Evolutionary conservation across 352 stramenopile genomes (phyloP).

Genomic region (Globisporangium lucens): DNA sequence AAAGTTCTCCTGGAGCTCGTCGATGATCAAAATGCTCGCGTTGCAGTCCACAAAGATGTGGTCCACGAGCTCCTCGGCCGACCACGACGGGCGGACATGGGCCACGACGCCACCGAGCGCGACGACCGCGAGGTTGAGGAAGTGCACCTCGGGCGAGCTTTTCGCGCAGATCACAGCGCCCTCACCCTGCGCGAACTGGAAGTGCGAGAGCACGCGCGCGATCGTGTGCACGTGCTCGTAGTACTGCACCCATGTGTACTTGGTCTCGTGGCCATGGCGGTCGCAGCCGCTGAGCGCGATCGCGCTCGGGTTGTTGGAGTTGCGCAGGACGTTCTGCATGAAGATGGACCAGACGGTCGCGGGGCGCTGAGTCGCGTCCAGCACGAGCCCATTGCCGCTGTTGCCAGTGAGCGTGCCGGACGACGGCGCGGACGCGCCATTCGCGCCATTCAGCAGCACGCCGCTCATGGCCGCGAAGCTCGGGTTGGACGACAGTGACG

Average conservation of each 20-base stretch:
- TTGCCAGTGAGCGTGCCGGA: neutral
- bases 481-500: constrained; percentile 3
- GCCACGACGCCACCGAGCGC: constrained; percentile 51
- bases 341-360: constrained; percentile 18
- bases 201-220: constrained; percentile 43
- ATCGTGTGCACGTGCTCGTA: constrained; percentile 27
- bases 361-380: constrained; percentile 10
- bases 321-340: constrained; percentile 18
- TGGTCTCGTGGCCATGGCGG: constrained; percentile 5
- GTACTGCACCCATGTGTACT: constrained; percentile 37
- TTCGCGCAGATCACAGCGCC: constrained; percentile 52
- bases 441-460: neutral
- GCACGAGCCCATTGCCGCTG: neutral
- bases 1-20: constrained; percentile 50
- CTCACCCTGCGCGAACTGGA: constrained; percentile 56
- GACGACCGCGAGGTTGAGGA: constrained; percentile 59
- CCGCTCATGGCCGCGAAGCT: constrained; percentile 8
- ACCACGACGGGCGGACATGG: constrained; percentile 61
- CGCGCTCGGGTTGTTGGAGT: constrained; percentile 11
- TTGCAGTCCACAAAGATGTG: constrained; percentile 51
- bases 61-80: constrained; percentile 38
- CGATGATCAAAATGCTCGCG: constrained; percentile 57
- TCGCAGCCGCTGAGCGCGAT: constrained; percentile 16
- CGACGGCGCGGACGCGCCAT: neutral
- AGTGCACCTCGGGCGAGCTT: constrained; percentile 42